Evolutionary conservation across 805 yeast species (phyloP).

Genomic region (Isabelozyma gotoi): DNA sequence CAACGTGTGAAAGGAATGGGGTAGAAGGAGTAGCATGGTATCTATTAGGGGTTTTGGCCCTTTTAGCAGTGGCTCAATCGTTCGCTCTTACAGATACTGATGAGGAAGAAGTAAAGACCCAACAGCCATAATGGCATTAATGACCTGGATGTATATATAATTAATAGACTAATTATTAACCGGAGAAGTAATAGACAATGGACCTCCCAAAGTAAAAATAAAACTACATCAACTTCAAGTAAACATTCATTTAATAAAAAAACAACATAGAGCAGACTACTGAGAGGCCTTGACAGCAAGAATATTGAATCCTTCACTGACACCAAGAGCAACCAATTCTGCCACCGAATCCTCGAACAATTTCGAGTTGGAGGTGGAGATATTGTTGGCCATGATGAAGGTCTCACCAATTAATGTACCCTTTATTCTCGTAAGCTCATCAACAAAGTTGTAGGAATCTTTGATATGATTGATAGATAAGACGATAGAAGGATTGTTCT

Average conservation of each 20-base stretch:
- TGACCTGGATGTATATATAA: not conserved
- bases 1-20: conserved; percentile 22
- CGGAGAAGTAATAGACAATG: too few species aligned
- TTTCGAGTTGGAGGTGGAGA: conserved; percentile 5
- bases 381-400: conserved; percentile 23
- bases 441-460: conserved; percentile 11
- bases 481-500: conserved; percentile 8
- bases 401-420: conserved; percentile 16
- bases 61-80: not conserved
- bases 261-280: too few species aligned
- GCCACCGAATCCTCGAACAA: conserved; percentile 20
- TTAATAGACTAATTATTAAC: too few species aligned
- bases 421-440: conserved; percentile 9
- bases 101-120: conserved; percentile 5
- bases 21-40: conserved; percentile 33
- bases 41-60: conserved; percentile 22
- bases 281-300: conserved; percentile 20
- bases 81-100: not conserved
- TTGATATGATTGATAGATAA: conserved; percentile 14
- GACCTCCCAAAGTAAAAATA: too few species aligned
- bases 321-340: conserved; percentile 20
- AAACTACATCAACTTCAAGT: too few species aligned
- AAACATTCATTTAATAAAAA: too few species aligned
- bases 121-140: conserved; percentile 24
- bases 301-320: conserved; percentile 22